phyloP scores from a whole-genome alignment of 768 basidiomycete genomes.

The Boletus vinaceobasis region DNA sequence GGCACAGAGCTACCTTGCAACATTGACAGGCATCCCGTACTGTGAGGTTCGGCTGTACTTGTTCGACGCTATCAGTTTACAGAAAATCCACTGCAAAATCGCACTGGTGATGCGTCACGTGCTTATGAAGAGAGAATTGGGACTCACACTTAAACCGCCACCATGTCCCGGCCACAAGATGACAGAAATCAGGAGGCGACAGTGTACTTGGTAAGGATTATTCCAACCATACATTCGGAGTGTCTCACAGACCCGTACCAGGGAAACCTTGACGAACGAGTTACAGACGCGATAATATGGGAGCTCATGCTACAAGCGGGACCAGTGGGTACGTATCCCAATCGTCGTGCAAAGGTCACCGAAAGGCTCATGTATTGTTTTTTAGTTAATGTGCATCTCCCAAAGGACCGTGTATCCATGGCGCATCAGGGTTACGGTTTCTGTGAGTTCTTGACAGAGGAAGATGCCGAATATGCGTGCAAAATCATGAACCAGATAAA shows the following conservation, averaged over 20 bases:
- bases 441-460: constrained; percentile 98
- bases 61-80: background rate
- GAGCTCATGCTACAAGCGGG: constrained; percentile 99
- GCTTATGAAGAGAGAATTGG: background rate
- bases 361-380: background rate
- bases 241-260: constrained; percentile 27
- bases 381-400: constrained; percentile 93
- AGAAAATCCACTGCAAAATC: background rate
- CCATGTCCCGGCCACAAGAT: constrained; percentile 61
- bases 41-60: background rate
- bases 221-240: fast-evolving
- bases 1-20: background rate
- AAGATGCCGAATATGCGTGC: constrained; percentile 99
- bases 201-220: constrained; percentile 66
- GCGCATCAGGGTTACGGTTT: constrained; percentile 99
- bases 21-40: background rate
- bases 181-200: constrained; percentile 92
- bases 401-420: constrained; percentile 98
- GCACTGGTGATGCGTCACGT: background rate
- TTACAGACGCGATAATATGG: constrained; percentile 92
- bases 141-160: background rate
- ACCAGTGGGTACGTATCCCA: constrained; percentile 75
- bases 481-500: constrained; percentile 99
- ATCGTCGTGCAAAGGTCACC: background rate
- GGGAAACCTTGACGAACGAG: constrained; percentile 97